Percentiles rank a stretch among this genome's conserved stretches.
Evolutionary conservation across 2,329 filamentous ascomycete genomes (phyloP).

Genomic region (Fusarium luffae): DNA sequence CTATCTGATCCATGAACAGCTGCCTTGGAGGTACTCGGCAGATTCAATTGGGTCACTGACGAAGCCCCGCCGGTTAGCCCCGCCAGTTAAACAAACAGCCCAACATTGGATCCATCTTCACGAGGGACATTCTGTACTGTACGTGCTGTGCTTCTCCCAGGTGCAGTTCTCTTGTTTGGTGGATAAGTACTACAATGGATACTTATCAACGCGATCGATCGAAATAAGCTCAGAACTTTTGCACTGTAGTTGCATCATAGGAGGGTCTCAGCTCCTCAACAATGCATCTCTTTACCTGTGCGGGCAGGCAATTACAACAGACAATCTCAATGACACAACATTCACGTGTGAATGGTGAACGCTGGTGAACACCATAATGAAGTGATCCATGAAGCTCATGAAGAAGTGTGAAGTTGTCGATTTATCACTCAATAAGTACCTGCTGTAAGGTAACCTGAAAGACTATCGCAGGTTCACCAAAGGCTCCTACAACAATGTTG

Average conservation of each 20-base stretch:
- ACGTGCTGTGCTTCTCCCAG: background rate
- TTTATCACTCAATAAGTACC: background rate
- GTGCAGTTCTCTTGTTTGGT: constrained; percentile 1
- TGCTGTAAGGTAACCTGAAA: background rate
- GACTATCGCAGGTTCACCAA: background rate
- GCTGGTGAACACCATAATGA: constrained; percentile 9
- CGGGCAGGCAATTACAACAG: constrained; percentile 6
- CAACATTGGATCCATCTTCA: background rate
- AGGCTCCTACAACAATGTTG: background rate
- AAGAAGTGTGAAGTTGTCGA: background rate
- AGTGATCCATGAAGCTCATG: background rate
- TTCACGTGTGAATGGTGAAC: constrained; percentile 1
- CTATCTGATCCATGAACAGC: constrained; percentile 20
- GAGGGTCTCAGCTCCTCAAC: background rate
- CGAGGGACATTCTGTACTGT: background rate
- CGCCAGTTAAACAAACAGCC: constrained; percentile 13
- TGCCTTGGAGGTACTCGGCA: constrained; percentile 14
- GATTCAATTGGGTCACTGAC: constrained; percentile 23
- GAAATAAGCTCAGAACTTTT: constrained; percentile 1
- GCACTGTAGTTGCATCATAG: constrained; percentile 1
- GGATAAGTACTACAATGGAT: background rate
- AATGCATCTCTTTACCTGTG: constrained; percentile 12
- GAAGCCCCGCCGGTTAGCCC: constrained; percentile 31
- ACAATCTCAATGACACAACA: constrained; percentile 10
- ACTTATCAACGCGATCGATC: constrained; percentile 2